Base-by-base conservation (phyloP, 208 protist species). In the Polymyxa betae region DNA sequence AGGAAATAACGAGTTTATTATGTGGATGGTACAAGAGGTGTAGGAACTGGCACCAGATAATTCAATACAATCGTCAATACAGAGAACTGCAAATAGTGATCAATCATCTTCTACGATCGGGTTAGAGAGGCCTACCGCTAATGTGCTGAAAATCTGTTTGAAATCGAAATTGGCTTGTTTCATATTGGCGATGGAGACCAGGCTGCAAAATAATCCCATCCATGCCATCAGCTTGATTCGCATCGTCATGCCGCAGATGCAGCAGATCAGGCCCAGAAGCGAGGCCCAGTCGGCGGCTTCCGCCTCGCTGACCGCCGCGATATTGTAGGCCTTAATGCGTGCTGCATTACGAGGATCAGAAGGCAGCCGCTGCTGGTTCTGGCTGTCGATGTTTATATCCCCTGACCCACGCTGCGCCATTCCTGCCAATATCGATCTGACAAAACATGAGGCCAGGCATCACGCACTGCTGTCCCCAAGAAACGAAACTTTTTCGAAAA, bases 121-220 rank as follows among this genome's bases (percentile, higher is more conserved):
- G 5, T 5, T 35, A 20, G 10, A 82, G 35, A 35, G 5, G 35
- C 72, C 16, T 40, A 82, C 72, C 5, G 72, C 72, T 35, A 82
- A 43, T 20, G 72, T 38, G n/a, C 72, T 82, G 40, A 82, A 45
- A 40, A 82, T 82, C n/a, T 82, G 72, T 35, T 82, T 82, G 35
- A 82, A 5, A 40, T 82, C 72, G 40, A 82, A 82, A n/a, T 82
- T 43, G 16, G 5, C n/a, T 5, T 5, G 5, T 45, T 5, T 5
- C 10, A 82, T 20, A 82, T 43, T 82, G 72, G 72, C n/a, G 35
- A 82, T 82, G 5, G 72, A 82, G 12, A n/a, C 35, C 5, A 82
- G 5, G 35, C 72, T 82, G 72, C 72, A 82, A 82, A 82, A 82
- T n/a, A 82, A n/a, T 5, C 72, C 35, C 5, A 43, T 5, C 72